phyloP scores from a whole-genome alignment of 2,329 filamentous ascomycete species.

The Aureobasidium musti region DNA sequence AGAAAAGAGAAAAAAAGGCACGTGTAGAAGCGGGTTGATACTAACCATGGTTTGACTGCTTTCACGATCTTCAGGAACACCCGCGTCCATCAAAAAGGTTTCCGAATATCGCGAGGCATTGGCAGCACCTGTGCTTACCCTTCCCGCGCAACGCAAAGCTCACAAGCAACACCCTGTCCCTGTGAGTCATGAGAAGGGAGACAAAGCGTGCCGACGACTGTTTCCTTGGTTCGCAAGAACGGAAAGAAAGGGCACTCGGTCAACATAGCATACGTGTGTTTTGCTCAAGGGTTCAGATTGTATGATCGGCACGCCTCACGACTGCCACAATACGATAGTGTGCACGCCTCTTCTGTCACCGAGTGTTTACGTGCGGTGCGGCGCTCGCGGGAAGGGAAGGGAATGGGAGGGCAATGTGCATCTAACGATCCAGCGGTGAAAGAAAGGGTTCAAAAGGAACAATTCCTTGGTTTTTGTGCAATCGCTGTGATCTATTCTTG shows the following conservation, averaged over 20 bases:
- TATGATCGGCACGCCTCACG: constrained; percentile 14
- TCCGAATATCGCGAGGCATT: not conserved
- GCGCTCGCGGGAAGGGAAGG: not conserved
- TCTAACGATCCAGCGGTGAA: not conserved
- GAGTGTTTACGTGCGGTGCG: not conserved
- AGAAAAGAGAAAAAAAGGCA: not conserved
- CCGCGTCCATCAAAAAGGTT: not conserved
- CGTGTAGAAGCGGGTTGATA: not conserved
- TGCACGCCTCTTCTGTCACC: constrained; percentile 15
- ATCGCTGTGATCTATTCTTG: not conserved
- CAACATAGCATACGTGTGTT: not conserved
- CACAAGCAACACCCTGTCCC: not conserved
- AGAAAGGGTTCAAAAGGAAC: constrained; percentile 5
- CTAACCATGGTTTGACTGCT: not conserved
- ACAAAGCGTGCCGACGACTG: constrained; percentile 10
- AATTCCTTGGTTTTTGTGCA: constrained; percentile 17
- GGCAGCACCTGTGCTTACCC: not conserved
- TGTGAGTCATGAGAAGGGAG: not conserved
- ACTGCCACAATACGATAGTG: not conserved
- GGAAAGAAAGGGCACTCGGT: not conserved
- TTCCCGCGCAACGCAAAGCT: not conserved
- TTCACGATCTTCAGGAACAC: constrained; percentile 25
- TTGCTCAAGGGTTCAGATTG: not conserved
- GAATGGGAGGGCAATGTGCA: constrained; percentile 1
- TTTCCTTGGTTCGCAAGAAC: not conserved